Conservation (phyloP, 345 rosid genomes). For the Gossypium thurberi region DNA sequence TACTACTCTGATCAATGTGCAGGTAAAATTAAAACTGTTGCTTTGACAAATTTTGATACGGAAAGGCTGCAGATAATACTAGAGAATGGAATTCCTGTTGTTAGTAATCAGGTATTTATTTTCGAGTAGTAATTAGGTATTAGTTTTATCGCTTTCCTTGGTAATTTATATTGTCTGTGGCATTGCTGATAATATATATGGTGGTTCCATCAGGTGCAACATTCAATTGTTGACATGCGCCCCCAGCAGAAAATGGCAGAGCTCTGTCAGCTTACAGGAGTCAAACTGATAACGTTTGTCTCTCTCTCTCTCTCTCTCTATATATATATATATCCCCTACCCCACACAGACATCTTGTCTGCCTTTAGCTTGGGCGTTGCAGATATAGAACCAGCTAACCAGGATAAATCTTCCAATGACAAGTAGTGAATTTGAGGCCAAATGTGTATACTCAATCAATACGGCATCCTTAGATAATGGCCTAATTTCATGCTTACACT, state of each 20-base stretch:
- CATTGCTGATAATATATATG: constrained; percentile 12
- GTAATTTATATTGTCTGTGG: background rate
- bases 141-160: background rate
- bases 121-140: constrained; percentile 55
- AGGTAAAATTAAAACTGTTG: constrained; percentile 90
- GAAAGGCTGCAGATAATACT: constrained; percentile 75
- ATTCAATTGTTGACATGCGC: constrained; percentile 92
- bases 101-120: constrained; percentile 80
- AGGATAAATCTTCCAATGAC: background rate
- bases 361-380: background rate
- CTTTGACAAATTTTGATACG: constrained; percentile 92
- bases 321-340: background rate
- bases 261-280: constrained; percentile 85
- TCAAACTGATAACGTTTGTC: constrained; percentile 83
- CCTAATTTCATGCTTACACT: background rate
- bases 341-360: background rate
- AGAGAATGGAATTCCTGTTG: constrained; percentile 84
- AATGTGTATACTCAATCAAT: background rate
- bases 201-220: constrained; percentile 65
- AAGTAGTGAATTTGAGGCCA: background rate
- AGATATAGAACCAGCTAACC: background rate
- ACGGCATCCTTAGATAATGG: background rate
- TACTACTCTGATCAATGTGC: constrained; percentile 23
- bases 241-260: constrained; percentile 96
- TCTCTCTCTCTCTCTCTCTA: constrained; percentile 18